Evolutionary conservation across 345 rosid species (phyloP).

Genomic region (Toxicodendron radicans): DNA sequence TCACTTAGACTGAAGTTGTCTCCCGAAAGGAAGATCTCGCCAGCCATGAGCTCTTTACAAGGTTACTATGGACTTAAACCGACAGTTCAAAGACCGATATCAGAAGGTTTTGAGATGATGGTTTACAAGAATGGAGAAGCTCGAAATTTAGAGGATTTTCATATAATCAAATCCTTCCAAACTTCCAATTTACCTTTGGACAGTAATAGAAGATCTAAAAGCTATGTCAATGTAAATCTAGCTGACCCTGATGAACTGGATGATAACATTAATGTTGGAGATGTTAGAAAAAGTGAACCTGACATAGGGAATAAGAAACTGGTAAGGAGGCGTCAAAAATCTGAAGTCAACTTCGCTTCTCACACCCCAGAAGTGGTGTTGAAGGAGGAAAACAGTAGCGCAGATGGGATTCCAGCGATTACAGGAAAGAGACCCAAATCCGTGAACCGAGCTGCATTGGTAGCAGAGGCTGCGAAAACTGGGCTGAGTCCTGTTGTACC

Average conservation of each 20-base stretch:
- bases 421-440: conserved; percentile 70
- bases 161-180: conserved; percentile 34
- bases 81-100: conserved; percentile 24
- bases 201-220: conserved; percentile 59
- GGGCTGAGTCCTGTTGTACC: conserved; percentile 24
- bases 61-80: conserved; percentile 71
- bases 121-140: conserved; percentile 38
- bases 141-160: conserved; percentile 32
- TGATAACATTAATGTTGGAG: conserved; percentile 17
- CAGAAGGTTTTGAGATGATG: conserved; percentile 61
- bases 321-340: conserved; percentile 67
- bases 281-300: conserved; percentile 31
- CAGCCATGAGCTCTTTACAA: conserved; percentile 82
- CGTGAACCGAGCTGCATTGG: conserved; percentile 34
- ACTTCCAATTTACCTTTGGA: conserved; percentile 36
- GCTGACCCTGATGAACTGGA: conserved; percentile 47
- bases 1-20: conserved; percentile 52
- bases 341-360: conserved; percentile 46
- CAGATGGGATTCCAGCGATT: conserved; percentile 41
- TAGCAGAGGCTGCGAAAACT: conserved; percentile 35
- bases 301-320: conserved; percentile 45
- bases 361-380: conserved; percentile 54
- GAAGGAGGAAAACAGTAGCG: conserved; percentile 54
- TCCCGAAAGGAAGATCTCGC: conserved; percentile 50
- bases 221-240: conserved; percentile 45